Evolutionary conservation across 2,329 filamentous ascomycete species (phyloP).

Genomic region (Botryosphaeria dothidea): DNA sequence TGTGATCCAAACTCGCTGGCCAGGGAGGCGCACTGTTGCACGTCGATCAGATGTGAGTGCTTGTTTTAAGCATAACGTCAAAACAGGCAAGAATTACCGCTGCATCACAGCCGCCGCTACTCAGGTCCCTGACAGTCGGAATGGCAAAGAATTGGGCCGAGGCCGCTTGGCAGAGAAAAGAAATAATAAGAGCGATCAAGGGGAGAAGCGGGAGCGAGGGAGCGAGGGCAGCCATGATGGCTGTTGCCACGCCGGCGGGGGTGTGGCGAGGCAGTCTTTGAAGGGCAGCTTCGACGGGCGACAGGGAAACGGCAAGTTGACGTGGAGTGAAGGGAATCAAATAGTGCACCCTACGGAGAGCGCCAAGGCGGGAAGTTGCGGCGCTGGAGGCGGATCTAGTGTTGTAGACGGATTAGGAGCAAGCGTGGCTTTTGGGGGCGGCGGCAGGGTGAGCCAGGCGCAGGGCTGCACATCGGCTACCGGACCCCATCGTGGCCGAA

Average conservation of each 20-base stretch:
- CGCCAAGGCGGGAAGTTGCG: conserved; percentile 12
- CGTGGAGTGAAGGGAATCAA: neutral
- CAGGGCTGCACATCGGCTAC: neutral
- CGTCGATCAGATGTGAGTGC: neutral
- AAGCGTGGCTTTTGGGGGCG: neutral
- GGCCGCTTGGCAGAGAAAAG: neutral
- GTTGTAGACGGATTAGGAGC: neutral
- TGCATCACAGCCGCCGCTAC: neutral
- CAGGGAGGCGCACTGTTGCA: conserved; percentile 3
- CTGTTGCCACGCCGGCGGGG: neutral
- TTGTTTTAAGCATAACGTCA: neutral
- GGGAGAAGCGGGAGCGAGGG: neutral
- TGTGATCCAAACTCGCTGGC: neutral
- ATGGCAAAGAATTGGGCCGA: neutral
- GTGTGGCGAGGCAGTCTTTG: neutral
- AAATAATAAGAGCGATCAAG: neutral
- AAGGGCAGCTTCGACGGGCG: neutral
- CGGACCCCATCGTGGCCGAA: neutral
- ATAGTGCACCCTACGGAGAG: neutral
- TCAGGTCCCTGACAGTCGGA: neutral
- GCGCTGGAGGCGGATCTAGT: conserved; percentile 4
- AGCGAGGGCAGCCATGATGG: conserved; percentile 5
- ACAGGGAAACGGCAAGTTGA: neutral
- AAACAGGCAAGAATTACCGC: conserved; percentile 7
- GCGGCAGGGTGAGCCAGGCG: neutral